These are phyloP conservation scores for Xylaria palmicola DNA, from an alignment of 495 filamentous ascomycete species.

Conservation along the genomic window DNA sequence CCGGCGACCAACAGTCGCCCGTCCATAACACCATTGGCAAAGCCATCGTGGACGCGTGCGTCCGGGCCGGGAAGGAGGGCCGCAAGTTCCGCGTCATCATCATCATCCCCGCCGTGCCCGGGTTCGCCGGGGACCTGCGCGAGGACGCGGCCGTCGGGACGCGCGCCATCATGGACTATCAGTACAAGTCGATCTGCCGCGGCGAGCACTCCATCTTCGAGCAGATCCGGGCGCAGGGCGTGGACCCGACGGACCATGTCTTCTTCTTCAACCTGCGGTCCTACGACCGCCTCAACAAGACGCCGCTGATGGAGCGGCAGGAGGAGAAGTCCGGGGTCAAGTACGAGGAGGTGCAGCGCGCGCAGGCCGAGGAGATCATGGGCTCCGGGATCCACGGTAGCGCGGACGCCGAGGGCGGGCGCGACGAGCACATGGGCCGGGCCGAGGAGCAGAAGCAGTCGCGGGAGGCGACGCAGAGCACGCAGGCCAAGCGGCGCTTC, in stretches of 20 bases:
- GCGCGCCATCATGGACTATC: constrained; percentile 96
- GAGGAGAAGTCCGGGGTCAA: constrained; percentile 77
- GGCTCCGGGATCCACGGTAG: constrained; percentile 65
- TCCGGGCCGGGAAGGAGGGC: constrained; percentile 75
- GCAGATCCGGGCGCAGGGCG: constrained; percentile 71
- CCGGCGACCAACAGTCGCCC: constrained; percentile 79
- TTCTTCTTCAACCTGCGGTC: constrained; percentile 90
- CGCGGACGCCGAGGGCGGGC: constrained; percentile 42
- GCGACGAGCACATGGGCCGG: constrained; percentile 42
- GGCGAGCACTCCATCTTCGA: constrained; percentile 88
- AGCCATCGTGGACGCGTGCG: constrained; percentile 86
- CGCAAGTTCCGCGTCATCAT: constrained; percentile 91
- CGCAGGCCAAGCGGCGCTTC: constrained; percentile 61
- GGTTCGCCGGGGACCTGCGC: constrained; percentile 88
- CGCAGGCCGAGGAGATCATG: constrained; percentile 84
- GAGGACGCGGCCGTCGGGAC: constrained; percentile 81
- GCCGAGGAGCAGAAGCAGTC: constrained; percentile 43
- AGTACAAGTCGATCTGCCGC: constrained; percentile 92
- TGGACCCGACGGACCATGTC: constrained; percentile 77
- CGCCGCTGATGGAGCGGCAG: constrained; percentile 61
- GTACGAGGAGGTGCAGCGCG: constrained; percentile 82
- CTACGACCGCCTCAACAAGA: constrained; percentile 88
- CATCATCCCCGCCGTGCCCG: constrained; percentile 85
- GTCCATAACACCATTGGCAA: constrained; percentile 84
- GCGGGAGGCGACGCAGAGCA: constrained; percentile 49